A percentile compares a stretch with the other conserved stretches of the same genome.
Conservation (phyloP, 2,329 filamentous ascomycete genomes). For the Ceratocystis albifundus region DNA sequence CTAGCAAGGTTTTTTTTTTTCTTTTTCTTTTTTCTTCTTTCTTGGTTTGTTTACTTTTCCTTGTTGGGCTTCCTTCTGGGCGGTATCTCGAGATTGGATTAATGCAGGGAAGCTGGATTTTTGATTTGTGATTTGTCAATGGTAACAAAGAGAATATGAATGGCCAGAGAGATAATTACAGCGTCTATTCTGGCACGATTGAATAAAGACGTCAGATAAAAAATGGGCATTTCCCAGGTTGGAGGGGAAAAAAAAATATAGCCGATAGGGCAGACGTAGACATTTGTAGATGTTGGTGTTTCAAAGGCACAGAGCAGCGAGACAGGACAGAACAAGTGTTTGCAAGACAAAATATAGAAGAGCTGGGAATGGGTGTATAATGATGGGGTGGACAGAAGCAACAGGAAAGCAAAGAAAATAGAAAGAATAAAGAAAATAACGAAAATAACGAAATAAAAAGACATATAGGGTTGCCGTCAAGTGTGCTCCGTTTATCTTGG, state of each 20-base stretch:
- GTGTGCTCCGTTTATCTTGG: not conserved
- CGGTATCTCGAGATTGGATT: not conserved
- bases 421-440: not conserved
- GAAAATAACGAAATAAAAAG: too few species aligned
- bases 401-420: not conserved
- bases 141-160: not conserved
- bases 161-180: not conserved
- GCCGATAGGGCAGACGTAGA: not conserved
- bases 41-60: conserved; percentile 12
- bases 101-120: not conserved
- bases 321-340: not conserved
- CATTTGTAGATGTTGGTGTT: not conserved
- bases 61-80: not conserved
- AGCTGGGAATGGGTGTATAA: not conserved
- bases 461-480: not conserved
- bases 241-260: not conserved
- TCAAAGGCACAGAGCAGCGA: not conserved
- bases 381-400: not conserved
- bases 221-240: not conserved
- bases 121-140: not conserved
- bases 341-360: not conserved
- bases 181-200: not conserved
- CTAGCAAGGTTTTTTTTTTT: conserved; percentile 7
- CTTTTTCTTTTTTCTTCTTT: too few species aligned
- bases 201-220: not conserved